Evolutionary conservation across 2,329 filamentous ascomycete species (phyloP).

Genomic region (Colletotrichum orchidophilum): DNA sequence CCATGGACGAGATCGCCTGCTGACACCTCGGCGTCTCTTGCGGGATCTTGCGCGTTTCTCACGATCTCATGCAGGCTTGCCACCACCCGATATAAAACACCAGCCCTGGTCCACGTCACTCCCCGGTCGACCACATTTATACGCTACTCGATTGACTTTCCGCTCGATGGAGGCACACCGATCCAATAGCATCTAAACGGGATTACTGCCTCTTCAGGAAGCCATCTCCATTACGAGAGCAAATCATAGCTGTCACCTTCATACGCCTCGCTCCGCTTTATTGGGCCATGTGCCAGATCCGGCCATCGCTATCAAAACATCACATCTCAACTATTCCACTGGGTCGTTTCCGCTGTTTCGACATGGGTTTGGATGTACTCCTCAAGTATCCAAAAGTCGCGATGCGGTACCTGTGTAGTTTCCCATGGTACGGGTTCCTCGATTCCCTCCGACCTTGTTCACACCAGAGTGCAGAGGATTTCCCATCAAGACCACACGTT

Average conservation of each 20-base stretch:
- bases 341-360: slow-evolving; percentile 24
- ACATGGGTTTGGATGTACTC: slow-evolving; percentile 20
- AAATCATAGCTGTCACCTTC: slow-evolving; percentile 1
- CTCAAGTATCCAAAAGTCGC: neutral
- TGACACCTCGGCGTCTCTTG: neutral
- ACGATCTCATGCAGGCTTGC: slow-evolving; percentile 31
- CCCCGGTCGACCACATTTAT: neutral
- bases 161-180: slow-evolving; percentile 8
- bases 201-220: slow-evolving; percentile 17
- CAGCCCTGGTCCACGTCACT: slow-evolving; percentile 4
- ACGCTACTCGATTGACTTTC: slow-evolving; percentile 26
- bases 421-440: neutral
- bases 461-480: neutral
- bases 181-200: slow-evolving; percentile 9
- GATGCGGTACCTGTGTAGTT: neutral
- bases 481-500: neutral
- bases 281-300: slow-evolving; percentile 28
- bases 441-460: neutral
- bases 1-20: neutral
- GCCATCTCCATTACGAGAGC: neutral
- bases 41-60: slow-evolving; percentile 18
- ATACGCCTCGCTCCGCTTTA: slow-evolving; percentile 4
- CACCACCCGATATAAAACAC: slow-evolving; percentile 10
- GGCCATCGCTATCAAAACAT: slow-evolving; percentile 21
- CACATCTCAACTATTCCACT: slow-evolving; percentile 30